These are phyloP conservation scores for Phytopythium ostracodes DNA, from an alignment of 352 stramenopile species.

Conservation along the genomic window DNA sequence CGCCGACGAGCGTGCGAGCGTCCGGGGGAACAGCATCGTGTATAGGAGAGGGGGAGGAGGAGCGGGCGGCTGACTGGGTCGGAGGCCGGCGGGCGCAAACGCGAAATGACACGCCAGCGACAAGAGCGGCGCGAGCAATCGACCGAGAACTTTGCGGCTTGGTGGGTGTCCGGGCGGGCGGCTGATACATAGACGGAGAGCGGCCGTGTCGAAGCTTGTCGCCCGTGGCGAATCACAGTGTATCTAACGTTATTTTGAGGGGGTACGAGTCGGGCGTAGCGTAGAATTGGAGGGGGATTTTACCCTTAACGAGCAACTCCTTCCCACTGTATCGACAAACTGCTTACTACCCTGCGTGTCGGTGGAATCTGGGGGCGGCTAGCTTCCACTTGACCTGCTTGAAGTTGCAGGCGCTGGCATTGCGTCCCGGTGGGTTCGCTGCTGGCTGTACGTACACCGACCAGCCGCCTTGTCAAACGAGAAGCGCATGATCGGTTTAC, in stretches of 20 bases:
- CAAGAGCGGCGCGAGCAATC: not conserved
- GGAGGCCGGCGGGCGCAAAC: not conserved
- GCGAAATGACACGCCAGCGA: not conserved
- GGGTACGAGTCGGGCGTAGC: not conserved
- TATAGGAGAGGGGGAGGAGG: not conserved
- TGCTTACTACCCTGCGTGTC: no score
- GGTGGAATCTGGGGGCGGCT: not conserved
- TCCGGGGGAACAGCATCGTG: constrained; percentile 2
- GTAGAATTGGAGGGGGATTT: not conserved
- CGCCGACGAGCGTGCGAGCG: constrained; percentile 16
- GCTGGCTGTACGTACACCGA: not conserved
- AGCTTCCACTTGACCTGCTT: not conserved
- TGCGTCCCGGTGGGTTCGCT: not conserved
- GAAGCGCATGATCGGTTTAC: not conserved
- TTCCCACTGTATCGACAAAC: no score
- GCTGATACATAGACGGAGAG: no score
- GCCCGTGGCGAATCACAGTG: not conserved
- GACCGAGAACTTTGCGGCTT: not conserved
- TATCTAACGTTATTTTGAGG: constrained; percentile 1
- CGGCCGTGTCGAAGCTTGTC: not conserved
- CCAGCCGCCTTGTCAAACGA: not conserved
- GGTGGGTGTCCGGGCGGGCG: not conserved
- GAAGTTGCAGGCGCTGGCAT: not conserved
- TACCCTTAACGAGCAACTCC: not conserved
- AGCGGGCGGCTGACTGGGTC: not conserved